A percentile compares a stretch with the other conserved stretches of the same genome.
Conservation (phyloP, 768 basidiomycete species). For the Crepidotus variabilis region DNA sequence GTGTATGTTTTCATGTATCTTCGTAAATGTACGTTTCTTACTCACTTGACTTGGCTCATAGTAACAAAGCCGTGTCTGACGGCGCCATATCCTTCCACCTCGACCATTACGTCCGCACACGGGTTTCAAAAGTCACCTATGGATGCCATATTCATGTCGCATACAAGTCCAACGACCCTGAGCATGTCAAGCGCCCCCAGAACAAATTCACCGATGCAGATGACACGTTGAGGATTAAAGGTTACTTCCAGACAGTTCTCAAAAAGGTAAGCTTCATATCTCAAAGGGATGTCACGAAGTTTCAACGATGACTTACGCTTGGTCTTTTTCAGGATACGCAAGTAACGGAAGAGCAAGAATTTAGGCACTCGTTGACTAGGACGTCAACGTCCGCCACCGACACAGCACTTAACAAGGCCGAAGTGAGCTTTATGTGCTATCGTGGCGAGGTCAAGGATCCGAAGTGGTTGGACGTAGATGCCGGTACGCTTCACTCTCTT, state of each 20-base stretch:
- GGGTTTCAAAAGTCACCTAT: slow-evolving; percentile 11
- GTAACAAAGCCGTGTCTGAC: slow-evolving; percentile 12
- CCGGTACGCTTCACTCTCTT: not conserved
- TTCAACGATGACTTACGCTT: not conserved
- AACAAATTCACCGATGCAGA: not conserved
- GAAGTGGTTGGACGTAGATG: slow-evolving; percentile 7
- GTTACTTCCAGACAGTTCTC: slow-evolving; percentile 2
- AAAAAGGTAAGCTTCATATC: slow-evolving; percentile 2
- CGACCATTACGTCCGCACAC: slow-evolving; percentile 10
- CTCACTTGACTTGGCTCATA: not conserved
- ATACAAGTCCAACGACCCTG: not conserved
- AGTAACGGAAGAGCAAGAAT: slow-evolving; percentile 9
- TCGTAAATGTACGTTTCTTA: not conserved
- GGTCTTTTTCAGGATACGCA: slow-evolving; percentile 2
- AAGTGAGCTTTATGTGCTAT: slow-evolving; percentile 4
- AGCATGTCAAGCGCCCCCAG: slow-evolving; percentile 3
- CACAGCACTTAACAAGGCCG: not conserved
- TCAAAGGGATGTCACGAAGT: not conserved
- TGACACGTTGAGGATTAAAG: not conserved
- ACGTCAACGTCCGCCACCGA: not conserved
- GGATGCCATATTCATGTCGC: slow-evolving; percentile 1
- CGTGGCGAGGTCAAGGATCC: not conserved
- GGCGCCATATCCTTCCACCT: slow-evolving; percentile 12
- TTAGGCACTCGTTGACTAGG: not conserved
- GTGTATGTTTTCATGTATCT: slow-evolving; percentile 10